Conservation (phyloP, 202 grass and related monocot species). For the Elaeis oleifera region DNA sequence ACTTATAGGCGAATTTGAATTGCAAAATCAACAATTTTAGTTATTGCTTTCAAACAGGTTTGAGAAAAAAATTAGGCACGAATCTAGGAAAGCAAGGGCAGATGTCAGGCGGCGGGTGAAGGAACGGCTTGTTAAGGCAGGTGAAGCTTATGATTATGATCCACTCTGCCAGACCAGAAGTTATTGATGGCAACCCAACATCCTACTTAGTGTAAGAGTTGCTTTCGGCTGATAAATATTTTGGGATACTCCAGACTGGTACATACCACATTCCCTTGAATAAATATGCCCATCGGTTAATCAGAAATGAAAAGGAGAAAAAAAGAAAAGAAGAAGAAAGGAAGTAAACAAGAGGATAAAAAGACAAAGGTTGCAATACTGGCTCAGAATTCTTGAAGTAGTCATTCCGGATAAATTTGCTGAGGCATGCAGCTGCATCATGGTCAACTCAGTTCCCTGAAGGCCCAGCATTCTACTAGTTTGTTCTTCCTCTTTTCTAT, state of each 20-base stretch:
- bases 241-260: slow-evolving; percentile 15
- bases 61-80: slow-evolving; percentile 97
- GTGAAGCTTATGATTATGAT: slow-evolving; percentile 98
- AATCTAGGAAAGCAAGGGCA: slow-evolving; percentile 89
- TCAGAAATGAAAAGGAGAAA: not conserved
- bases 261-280: slow-evolving; percentile 1
- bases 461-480: not conserved
- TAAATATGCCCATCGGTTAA: no score
- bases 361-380: not conserved
- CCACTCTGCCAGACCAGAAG: slow-evolving; percentile 79
- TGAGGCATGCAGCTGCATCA: no score
- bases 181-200: slow-evolving; percentile 42
- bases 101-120: slow-evolving; percentile 91
- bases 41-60: slow-evolving; percentile 37
- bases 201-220: slow-evolving; percentile 24
- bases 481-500: slow-evolving; percentile 45
- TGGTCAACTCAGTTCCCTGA: no score
- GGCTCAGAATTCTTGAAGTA: no score
- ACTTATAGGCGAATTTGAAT: no score
- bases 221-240: slow-evolving; percentile 23
- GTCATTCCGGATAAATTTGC: no score
- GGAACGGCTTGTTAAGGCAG: slow-evolving; percentile 81
- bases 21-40: not conserved
- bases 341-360: slow-evolving; percentile 7
- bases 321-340: slow-evolving; percentile 16